phyloP scores from a whole-genome alignment of 192 early-diverging fungal species.

The Backusella morwellensis region DNA sequence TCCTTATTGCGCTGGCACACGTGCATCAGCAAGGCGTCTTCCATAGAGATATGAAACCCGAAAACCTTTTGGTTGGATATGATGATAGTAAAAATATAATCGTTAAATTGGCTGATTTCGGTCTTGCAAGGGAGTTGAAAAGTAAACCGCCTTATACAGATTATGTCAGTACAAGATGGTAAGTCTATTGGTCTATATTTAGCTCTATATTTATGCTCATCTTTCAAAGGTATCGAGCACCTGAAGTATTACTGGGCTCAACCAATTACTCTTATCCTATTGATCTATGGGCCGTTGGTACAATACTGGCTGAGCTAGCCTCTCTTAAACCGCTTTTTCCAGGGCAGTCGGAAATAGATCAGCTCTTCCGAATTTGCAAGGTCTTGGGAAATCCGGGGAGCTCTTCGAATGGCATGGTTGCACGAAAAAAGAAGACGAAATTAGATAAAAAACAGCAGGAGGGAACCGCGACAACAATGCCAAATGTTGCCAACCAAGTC shows the following conservation, averaged over 20 bases:
- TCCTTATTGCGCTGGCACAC: slow-evolving; percentile 81
- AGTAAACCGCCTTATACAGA: slow-evolving; percentile 91
- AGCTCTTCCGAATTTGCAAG: slow-evolving; percentile 81
- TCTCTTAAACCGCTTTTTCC: slow-evolving; percentile 91
- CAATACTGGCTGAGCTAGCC: slow-evolving; percentile 89
- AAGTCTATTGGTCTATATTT: slow-evolving; percentile 11
- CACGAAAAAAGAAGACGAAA: slow-evolving; percentile 15
- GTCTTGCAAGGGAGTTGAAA: slow-evolving; percentile 88
- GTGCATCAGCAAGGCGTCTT: slow-evolving; percentile 94
- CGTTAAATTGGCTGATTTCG: slow-evolving; percentile 96
- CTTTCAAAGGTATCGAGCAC: slow-evolving; percentile 82
- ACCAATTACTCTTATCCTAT: slow-evolving; percentile 86
- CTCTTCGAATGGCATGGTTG: background rate
- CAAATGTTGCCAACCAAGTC: background rate
- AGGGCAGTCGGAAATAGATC: slow-evolving; percentile 90
- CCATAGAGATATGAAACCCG: slow-evolving; percentile 97
- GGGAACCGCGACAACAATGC: background rate
- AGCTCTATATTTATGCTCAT: slow-evolving; percentile 4
- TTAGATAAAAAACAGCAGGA: slow-evolving; percentile 15
- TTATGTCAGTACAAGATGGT: slow-evolving; percentile 98
- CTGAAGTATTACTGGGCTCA: slow-evolving; percentile 87
- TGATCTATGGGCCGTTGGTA: slow-evolving; percentile 95
- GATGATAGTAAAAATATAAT: slow-evolving; percentile 23
- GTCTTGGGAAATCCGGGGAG: slow-evolving; percentile 72
- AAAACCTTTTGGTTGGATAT: slow-evolving; percentile 81